Evolutionary conservation across 805 yeast species (phyloP).

Genomic region (Wickerhamomyces strasburgensis): DNA sequence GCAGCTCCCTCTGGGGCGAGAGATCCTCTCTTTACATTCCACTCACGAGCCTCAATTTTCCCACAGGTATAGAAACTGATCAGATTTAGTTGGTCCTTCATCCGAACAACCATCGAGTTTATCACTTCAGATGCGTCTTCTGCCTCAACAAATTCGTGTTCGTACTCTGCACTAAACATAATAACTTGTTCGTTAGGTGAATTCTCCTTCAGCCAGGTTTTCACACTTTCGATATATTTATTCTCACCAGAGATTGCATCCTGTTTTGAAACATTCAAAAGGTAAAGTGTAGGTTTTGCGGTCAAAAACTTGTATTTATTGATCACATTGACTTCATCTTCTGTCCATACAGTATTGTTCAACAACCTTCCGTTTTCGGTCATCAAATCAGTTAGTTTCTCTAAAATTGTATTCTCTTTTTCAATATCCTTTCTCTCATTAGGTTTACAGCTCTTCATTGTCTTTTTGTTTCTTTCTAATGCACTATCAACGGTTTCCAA

Average conservation of each 20-base stretch:
- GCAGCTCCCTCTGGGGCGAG: conserved; percentile 90
- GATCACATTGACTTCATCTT: conserved; percentile 59
- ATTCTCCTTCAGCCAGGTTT: conserved; percentile 61
- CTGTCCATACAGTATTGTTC: conserved; percentile 54
- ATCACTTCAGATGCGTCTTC: conserved; percentile 47
- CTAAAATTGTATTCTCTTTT: conserved; percentile 33
- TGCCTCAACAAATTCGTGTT: conserved; percentile 28
- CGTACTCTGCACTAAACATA: conserved; percentile 60
- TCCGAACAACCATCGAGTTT: conserved; percentile 56
- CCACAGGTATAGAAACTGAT: conserved; percentile 90
- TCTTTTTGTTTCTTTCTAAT: conserved; percentile 46
- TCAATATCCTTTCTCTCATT: conserved; percentile 45
- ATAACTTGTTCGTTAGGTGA: conserved; percentile 66
- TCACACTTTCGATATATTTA: conserved; percentile 45
- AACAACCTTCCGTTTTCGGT: conserved; percentile 63
- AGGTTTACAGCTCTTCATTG: conserved; percentile 34
- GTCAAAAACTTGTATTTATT: conserved; percentile 73
- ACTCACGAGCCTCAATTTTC: conserved; percentile 76
- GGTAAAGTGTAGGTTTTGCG: conserved; percentile 81
- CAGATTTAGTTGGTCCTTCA: conserved; percentile 64
- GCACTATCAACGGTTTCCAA: conserved; percentile 61
- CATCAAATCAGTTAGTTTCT: conserved; percentile 41
- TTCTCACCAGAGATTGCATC: conserved; percentile 56
- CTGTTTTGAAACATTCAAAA: conserved; percentile 66
- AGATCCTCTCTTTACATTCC: conserved; percentile 76